phyloP scores from a whole-genome alignment of 345 rosid genomes.

The Orychophragmus violaceus region DNA sequence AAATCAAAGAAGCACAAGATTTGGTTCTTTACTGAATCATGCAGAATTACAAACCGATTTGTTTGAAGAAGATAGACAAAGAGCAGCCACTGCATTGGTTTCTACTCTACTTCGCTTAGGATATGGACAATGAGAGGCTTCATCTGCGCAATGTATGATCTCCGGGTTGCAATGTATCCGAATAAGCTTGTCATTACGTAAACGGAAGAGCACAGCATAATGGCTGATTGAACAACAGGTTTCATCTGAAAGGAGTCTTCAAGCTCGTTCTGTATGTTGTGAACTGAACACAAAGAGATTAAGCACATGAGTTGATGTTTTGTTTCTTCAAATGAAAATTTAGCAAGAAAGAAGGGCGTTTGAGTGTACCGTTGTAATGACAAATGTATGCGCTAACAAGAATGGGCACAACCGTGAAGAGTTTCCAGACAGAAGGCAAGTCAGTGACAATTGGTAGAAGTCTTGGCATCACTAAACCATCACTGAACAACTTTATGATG shows the following conservation, averaged over 20 bases:
- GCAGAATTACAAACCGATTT: no score
- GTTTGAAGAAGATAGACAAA: no score
- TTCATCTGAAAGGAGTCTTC: conserved; percentile 59
- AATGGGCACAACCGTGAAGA: conserved; percentile 87
- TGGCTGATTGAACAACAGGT: conserved; percentile 64
- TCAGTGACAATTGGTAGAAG: conserved; percentile 63
- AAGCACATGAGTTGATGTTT: not conserved
- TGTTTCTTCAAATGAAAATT: not conserved
- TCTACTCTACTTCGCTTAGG: no score
- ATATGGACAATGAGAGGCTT: no score
- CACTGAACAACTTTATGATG: conserved; percentile 50
- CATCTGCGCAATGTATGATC: no score
- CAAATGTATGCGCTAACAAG: conserved; percentile 84
- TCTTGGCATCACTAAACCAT: conserved; percentile 71
- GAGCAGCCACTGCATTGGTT: no score
- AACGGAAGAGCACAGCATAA: no score
- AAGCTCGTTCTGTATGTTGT: conserved; percentile 81
- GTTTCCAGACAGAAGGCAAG: no score
- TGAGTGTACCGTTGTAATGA: conserved; percentile 66
- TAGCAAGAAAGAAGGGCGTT: not conserved
- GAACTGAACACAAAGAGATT: conserved; percentile 45
- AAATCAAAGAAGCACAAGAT: no score
- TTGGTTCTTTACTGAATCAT: no score
- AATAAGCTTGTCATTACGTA: conserved; percentile 69
- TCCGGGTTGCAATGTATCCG: no score